These are phyloP conservation scores for Thelonectria discophora DNA, from an alignment of 2,329 filamentous ascomycete genomes.

Conservation along the genomic window DNA sequence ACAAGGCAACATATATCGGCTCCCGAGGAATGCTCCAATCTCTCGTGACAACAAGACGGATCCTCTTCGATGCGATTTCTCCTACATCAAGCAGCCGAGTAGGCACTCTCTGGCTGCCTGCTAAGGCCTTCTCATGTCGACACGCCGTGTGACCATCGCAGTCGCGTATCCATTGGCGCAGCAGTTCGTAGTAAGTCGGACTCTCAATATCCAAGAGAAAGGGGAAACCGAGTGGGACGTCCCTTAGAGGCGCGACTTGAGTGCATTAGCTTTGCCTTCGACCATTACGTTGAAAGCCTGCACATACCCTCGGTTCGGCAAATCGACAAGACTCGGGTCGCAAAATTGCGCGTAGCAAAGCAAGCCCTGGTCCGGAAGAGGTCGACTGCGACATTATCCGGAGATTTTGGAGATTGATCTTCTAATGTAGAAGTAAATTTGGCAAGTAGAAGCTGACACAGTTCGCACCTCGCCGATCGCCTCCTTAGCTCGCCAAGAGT, in stretches of 20 bases:
- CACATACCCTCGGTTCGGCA: constrained; percentile 4
- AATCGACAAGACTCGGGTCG: constrained; percentile 4
- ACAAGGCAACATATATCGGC: constrained; percentile 22
- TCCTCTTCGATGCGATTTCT: neutral
- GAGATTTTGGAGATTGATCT: no score
- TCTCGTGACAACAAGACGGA: constrained; percentile 1
- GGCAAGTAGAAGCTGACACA: constrained; percentile 11
- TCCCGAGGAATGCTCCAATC: fast-evolving
- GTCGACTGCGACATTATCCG: neutral
- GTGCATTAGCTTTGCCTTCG: neutral
- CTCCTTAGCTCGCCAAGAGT: neutral
- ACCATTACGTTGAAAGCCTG: no score
- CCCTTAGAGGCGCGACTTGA: neutral
- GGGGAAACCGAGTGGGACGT: constrained; percentile 23
- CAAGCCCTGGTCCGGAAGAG: neutral
- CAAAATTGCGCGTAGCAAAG: neutral
- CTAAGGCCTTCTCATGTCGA: neutral
- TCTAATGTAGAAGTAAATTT: neutral
- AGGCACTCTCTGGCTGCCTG: neutral
- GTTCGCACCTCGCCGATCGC: constrained; percentile 4
- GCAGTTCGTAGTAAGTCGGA: constrained; percentile 8
- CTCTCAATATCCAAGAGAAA: neutral
- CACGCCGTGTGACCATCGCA: constrained; percentile 26
- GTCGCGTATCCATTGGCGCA: constrained; percentile 22
- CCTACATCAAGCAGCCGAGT: constrained; percentile 25